These are phyloP conservation scores for Auriscalpium vulgare DNA, from an alignment of 768 basidiomycete species.

Conservation along the genomic window DNA sequence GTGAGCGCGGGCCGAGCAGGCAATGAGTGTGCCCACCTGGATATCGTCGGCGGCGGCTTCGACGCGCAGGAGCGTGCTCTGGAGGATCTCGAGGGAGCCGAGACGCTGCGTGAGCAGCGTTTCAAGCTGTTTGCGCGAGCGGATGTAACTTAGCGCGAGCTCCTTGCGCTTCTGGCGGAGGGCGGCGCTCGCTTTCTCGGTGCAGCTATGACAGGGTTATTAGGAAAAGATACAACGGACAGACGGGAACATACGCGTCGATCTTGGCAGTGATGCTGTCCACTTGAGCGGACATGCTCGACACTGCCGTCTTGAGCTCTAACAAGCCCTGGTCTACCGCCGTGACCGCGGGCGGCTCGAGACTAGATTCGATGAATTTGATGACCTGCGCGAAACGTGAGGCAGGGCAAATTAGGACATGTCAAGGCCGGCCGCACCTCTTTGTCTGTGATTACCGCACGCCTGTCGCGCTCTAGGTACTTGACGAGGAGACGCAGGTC, in stretches of 20 bases:
- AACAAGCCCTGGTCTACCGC: constrained; percentile 79
- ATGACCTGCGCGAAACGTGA: constrained; percentile 46
- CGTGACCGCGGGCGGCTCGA: constrained; percentile 45
- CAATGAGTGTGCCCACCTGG: constrained; percentile 46
- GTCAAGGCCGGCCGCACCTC: constrained; percentile 39
- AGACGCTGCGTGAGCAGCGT: constrained; percentile 70
- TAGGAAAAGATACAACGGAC: background rate
- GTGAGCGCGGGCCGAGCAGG: background rate
- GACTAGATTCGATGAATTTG: constrained; percentile 55
- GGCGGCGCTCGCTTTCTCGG: constrained; percentile 54
- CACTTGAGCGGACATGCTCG: constrained; percentile 61
- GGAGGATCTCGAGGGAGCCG: constrained; percentile 63
- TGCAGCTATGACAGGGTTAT: constrained; percentile 40
- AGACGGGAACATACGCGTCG: constrained; percentile 45
- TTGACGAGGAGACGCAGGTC: constrained; percentile 69
- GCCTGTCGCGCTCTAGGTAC: constrained; percentile 73
- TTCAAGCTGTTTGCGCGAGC: constrained; percentile 74
- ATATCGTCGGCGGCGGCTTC: constrained; percentile 88
- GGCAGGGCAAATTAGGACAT: background rate
- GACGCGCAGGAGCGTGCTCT: constrained; percentile 70
- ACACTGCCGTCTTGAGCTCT: constrained; percentile 66
- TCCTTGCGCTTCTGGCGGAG: constrained; percentile 64
- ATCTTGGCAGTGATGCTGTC: constrained; percentile 63
- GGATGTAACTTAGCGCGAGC: constrained; percentile 68
- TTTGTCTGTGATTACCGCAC: constrained; percentile 52